Percentiles rank a stretch among this genome's conserved stretches.
Evolutionary conservation across 148 eudicot genomes (phyloP).

Genomic region (Rhododendron simsii): DNA sequence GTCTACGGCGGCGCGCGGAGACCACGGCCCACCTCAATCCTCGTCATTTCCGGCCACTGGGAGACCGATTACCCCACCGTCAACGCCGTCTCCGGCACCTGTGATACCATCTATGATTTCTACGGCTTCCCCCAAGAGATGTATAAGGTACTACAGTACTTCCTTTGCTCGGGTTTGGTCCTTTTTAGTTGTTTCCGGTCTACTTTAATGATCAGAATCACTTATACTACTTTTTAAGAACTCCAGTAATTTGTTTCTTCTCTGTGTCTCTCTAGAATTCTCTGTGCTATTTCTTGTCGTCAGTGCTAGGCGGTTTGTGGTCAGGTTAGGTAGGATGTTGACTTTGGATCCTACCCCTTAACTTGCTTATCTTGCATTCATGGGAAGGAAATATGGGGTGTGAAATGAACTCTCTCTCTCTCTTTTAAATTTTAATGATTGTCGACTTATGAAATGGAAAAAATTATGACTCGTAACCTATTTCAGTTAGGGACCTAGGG

Average conservation of each 20-base stretch:
- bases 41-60: constrained; percentile 73
- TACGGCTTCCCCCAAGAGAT: constrained; percentile 62
- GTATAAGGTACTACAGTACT: constrained; percentile 45
- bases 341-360: neutral
- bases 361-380: neutral
- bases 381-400: no score
- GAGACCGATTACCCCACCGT: constrained; percentile 60
- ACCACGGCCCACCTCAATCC: constrained; percentile 38
- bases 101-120: constrained; percentile 66
- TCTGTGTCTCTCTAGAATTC: neutral
- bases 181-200: no score
- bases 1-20: constrained; percentile 12
- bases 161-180: neutral
- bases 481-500: no score
- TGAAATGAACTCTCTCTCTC: no score
- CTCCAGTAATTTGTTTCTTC: neutral
- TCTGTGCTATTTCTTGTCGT: neutral
- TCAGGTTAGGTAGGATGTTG: neutral
- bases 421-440: no score
- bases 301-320: neutral
- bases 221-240: no score
- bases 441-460: no score
- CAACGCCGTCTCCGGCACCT: constrained; percentile 33
- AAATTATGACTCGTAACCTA: no score
- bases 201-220: no score